Evolutionary conservation across 2,329 filamentous ascomycete genomes (phyloP).

Genomic region (Trichophyton schoenleinii): DNA sequence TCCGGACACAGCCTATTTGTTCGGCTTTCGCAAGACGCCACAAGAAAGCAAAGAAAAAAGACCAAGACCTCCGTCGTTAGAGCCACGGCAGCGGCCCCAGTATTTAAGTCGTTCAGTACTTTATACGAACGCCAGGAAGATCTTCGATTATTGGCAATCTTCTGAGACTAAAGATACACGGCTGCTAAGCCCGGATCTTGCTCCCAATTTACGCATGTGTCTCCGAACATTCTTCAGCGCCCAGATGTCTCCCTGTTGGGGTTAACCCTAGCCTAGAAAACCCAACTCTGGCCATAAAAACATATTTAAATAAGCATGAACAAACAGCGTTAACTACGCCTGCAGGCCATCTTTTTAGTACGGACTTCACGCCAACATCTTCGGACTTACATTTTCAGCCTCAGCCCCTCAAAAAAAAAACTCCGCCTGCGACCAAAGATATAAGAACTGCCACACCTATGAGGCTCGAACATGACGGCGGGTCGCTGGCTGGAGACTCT

Average conservation of each 20-base stretch:
- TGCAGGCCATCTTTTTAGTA: neutral
- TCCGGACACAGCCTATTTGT: neutral
- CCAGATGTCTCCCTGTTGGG: neutral
- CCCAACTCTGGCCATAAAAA: neutral
- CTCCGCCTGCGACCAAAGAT: neutral
- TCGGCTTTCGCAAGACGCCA: too few relatives aligned
- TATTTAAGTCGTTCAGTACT: neutral
- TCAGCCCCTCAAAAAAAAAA: neutral
- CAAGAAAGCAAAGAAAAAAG: neutral
- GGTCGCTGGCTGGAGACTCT: conserved; percentile 7
- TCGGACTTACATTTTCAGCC: neutral
- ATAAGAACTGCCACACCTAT: neutral
- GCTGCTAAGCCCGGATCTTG: neutral
- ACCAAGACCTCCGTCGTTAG: neutral
- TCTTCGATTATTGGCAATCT: neutral
- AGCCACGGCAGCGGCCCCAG: neutral
- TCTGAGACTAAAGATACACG: neutral
- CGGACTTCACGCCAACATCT: neutral
- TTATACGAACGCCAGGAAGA: neutral
- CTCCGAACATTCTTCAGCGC: neutral
- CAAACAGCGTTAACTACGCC: neutral
- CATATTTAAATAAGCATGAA: too few relatives aligned
- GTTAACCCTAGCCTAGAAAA: neutral
- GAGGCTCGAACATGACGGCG: neutral
- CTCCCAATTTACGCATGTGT: neutral